Percentiles rank a stretch among this genome's conserved stretches.
phyloP scores from a whole-genome alignment of 2,329 filamentous ascomycete species.

The Colletotrichum sp. region DNA sequence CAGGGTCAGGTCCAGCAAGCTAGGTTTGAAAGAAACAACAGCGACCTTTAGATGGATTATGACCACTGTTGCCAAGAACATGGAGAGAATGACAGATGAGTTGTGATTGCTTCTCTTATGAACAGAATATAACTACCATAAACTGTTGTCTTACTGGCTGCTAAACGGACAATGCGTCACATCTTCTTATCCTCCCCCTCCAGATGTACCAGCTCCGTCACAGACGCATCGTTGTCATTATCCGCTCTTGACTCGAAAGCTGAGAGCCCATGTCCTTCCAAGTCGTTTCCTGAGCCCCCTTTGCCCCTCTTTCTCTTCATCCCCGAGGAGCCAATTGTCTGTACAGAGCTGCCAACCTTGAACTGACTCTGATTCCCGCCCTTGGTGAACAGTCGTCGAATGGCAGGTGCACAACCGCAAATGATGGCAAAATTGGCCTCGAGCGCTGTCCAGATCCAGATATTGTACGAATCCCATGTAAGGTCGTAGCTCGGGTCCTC shows the following conservation, averaged over 20 bases:
- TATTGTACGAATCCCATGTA: slow-evolving; percentile 43
- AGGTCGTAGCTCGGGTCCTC: slow-evolving; percentile 39
- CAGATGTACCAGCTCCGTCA: background rate
- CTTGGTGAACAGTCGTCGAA: background rate
- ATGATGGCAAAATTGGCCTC: slow-evolving; percentile 46
- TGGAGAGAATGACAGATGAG: background rate
- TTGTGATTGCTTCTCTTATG: accelerated
- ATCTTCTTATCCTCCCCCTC: background rate
- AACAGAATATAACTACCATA: background rate
- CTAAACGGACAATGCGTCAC: background rate
- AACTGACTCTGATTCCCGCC: background rate
- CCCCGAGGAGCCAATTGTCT: background rate
- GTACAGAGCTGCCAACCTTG: background rate
- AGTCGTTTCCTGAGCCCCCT: background rate
- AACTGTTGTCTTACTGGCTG: background rate
- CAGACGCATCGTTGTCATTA: background rate
- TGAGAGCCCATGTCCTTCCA: background rate
- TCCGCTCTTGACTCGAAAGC: background rate
- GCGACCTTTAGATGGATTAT: background rate
- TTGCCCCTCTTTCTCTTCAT: background rate
- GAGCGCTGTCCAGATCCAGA: slow-evolving; percentile 48
- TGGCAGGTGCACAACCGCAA: slow-evolving; percentile 34
- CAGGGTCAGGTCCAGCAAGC: background rate
- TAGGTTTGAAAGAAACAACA: background rate
- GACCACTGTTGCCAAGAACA: background rate